Evolutionary conservation across 2,329 filamentous ascomycete species (phyloP), one percentile per base, ranked within the genome.

Genomic region (Amauroascus niger): DNA sequence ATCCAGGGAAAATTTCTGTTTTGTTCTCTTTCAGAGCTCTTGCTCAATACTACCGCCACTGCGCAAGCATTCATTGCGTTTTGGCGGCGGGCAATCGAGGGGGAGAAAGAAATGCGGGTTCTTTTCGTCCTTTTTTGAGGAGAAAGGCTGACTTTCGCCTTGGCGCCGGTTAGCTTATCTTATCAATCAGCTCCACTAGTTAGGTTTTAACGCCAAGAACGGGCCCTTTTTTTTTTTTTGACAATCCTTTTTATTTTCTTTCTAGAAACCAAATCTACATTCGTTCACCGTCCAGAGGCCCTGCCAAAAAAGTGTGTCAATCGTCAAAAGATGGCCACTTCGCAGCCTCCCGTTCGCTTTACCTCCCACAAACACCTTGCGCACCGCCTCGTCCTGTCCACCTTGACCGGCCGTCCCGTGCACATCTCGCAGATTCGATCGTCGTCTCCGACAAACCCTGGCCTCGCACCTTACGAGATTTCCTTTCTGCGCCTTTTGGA

Each of bases 401-500:
- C 93, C 1, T 81, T 98, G 57, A 95, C 90, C 58, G 93, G 93
- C 61, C 82, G 86, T 35, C 83, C 93, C 1, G 75, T 97, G 53
- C 89, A 91, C 71, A 91, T 98, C 67, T 93, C 91, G 51, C 86
- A 93, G 71, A 97, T 98, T 73, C 88, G 93, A 64, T 83, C 87
- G 60, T 82, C 85, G 14, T 95, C 88, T 40, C 84, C 86, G 45
- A 90, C 88, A 39, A 84, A 86, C 63, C 90, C 93, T 1, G 93
- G 93, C 64, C 86, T 98, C 52, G 85, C 88, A 52, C 84, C 88
- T 47, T 86, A 95, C 74, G 93, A 98, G 73, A 84, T 97, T 64
- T 97, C 93, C 45, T 91, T 98, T 70, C 80, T 98, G 30, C 90
- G 93, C 54, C 86, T 98, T 16, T 83, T 98, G 65, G 93, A 97